Evolutionary conservation across 2,329 filamentous ascomycete genomes (phyloP).

Genomic region (Cytospora schulzeri): DNA sequence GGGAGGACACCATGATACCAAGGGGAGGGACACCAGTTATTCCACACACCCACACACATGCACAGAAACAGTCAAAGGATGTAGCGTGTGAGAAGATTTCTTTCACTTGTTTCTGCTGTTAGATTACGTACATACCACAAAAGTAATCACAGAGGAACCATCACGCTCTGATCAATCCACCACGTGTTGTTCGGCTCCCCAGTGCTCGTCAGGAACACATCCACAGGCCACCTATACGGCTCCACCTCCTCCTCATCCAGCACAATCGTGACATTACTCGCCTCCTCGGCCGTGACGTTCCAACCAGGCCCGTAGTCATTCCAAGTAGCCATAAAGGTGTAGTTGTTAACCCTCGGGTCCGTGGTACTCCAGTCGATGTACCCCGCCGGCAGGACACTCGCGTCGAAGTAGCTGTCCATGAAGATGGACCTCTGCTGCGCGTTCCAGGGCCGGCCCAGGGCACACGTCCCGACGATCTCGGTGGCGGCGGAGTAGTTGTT

Average conservation of each 20-base stretch:
- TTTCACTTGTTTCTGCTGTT: neutral
- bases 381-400: constrained; percentile 52
- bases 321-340: constrained; percentile 61
- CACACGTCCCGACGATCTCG: constrained; percentile 47
- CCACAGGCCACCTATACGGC: constrained; percentile 33
- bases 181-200: constrained; percentile 27
- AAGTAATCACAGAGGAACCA: constrained; percentile 26
- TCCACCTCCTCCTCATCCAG: constrained; percentile 40
- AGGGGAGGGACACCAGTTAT: neutral
- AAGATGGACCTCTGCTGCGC: constrained; percentile 59
- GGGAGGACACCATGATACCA: neutral
- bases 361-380: constrained; percentile 55
- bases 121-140: neutral
- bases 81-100: too few species aligned
- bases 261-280: constrained; percentile 46
- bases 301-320: constrained; percentile 54
- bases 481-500: constrained; percentile 52
- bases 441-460: constrained; percentile 67
- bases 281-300: constrained; percentile 48
- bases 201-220: constrained; percentile 30
- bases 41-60: too few species aligned
- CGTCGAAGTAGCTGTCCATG: constrained; percentile 54
- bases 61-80: neutral
- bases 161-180: constrained; percentile 31
- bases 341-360: constrained; percentile 44